Conservation (phyloP, 2,329 filamentous ascomycete species). For the Xylariaceae sp. region DNA sequence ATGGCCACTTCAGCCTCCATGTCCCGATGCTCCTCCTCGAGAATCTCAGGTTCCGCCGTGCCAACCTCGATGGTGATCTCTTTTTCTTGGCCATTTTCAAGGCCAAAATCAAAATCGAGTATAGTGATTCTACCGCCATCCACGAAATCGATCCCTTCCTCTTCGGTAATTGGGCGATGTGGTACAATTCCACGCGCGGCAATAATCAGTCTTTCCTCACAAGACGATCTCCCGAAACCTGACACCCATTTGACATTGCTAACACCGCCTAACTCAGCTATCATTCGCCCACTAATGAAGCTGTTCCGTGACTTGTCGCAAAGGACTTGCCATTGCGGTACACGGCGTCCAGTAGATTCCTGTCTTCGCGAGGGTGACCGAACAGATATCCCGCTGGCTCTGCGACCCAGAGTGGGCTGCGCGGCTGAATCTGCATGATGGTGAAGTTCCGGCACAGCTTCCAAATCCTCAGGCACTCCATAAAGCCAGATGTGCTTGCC, state of each 20-base stretch:
- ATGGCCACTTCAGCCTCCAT: constrained; percentile 77
- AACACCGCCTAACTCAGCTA: constrained; percentile 64
- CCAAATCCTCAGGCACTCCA: constrained; percentile 71
- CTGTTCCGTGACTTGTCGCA: constrained; percentile 68
- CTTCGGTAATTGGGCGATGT: constrained; percentile 57
- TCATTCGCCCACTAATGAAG: constrained; percentile 64
- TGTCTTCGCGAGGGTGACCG: constrained; percentile 39
- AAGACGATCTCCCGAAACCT: constrained; percentile 45
- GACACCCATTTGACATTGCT: constrained; percentile 72
- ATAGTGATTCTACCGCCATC: constrained; percentile 73
- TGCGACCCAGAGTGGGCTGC: constrained; percentile 32
- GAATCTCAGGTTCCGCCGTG: constrained; percentile 62
- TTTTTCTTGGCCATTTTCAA: constrained; percentile 51
- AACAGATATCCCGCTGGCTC: constrained; percentile 42
- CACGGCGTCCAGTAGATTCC: constrained; percentile 36
- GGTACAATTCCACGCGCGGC: constrained; percentile 68
- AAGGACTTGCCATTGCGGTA: constrained; percentile 67
- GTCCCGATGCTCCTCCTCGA: constrained; percentile 72
- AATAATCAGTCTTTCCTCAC: constrained; percentile 61
- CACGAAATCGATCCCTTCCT: constrained; percentile 72
- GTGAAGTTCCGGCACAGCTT: constrained; percentile 51
- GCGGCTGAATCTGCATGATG: constrained; percentile 29
- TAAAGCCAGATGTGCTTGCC: constrained; percentile 75
- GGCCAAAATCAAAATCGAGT: constrained; percentile 69
- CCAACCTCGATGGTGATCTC: constrained; percentile 73